Conservation (phyloP, 148 eudicot species). For the Camellia japonica region DNA sequence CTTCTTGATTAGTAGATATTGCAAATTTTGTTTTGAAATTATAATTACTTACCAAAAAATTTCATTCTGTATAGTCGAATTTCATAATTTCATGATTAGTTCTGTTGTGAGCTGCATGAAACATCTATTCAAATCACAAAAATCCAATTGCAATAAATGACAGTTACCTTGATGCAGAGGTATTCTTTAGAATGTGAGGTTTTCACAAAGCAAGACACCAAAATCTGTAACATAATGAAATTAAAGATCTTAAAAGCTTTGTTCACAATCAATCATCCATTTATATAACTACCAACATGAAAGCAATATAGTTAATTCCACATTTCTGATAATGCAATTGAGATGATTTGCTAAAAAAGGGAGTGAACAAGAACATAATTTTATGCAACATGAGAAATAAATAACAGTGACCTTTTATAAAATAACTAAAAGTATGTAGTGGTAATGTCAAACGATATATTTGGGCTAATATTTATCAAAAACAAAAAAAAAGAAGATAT, state of each 20-base stretch:
- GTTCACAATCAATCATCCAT: background rate
- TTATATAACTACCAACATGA: background rate
- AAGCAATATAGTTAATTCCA: background rate
- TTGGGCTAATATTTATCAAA: background rate
- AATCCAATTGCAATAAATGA: background rate
- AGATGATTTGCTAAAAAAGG: no score
- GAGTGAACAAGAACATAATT: background rate
- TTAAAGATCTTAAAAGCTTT: background rate
- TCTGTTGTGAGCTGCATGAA: background rate
- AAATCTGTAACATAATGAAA: slow-evolving; percentile 44
- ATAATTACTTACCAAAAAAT: background rate
- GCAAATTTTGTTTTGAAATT: background rate
- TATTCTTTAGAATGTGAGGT: slow-evolving; percentile 80
- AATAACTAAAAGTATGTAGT: background rate
- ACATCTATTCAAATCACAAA: background rate
- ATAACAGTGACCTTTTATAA: no score
- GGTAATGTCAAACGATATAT: background rate
- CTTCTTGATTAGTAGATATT: background rate
- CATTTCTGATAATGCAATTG: background rate
- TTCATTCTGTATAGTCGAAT: background rate
- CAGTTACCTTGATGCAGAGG: slow-evolving; percentile 62
- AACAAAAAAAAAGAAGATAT: background rate
- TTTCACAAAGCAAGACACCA: slow-evolving; percentile 88
- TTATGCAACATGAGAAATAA: background rate
- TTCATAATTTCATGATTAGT: background rate